Evolutionary conservation across 2,329 filamentous ascomycete species (phyloP).

Genomic region (Alternaria brassicae): DNA sequence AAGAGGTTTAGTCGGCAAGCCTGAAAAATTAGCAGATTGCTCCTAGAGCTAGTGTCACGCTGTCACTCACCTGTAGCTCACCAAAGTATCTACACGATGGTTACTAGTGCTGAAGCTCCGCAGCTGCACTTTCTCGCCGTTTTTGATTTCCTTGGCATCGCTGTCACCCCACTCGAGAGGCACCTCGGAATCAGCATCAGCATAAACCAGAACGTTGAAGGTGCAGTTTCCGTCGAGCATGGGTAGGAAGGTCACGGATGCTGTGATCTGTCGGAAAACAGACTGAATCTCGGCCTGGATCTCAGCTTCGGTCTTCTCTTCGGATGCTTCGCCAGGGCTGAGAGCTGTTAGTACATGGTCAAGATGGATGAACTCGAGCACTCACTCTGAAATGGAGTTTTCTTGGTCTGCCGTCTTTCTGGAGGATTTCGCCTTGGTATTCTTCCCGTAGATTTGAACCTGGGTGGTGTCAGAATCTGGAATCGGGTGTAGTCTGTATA

Average conservation of each 20-base stretch:
- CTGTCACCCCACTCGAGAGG: constrained; percentile 99
- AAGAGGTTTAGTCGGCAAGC: constrained; percentile 31
- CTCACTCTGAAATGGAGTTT: constrained; percentile 67
- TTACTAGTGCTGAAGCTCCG: constrained; percentile 95
- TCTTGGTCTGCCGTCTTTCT: constrained; percentile 69
- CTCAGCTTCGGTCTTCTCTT: constrained; percentile 87
- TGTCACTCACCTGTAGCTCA: constrained; percentile 75
- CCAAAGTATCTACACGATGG: constrained; percentile 91
- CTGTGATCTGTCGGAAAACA: constrained; percentile 97
- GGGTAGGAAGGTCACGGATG: constrained; percentile 94
- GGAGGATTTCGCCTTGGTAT: constrained; percentile 58
- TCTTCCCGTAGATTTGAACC: constrained; percentile 65
- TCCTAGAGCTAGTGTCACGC: not conserved
- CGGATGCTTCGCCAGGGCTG: constrained; percentile 39
- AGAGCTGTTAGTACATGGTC: constrained; percentile 28
- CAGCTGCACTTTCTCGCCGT: constrained; percentile 93
- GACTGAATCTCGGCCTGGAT: constrained; percentile 96
- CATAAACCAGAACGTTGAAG: constrained; percentile 98
- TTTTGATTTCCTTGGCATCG: constrained; percentile 94
- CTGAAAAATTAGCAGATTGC: constrained; percentile 22
- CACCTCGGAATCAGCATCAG: constrained; percentile 94
- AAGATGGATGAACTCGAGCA: not conserved
- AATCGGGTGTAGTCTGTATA: constrained; percentile 40
- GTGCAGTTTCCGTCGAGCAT: constrained; percentile 95
- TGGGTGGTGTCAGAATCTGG: constrained; percentile 43